phyloP scores from a whole-genome alignment of 345 rosid genomes.

The Arabidopsis arenosa region DNA sequence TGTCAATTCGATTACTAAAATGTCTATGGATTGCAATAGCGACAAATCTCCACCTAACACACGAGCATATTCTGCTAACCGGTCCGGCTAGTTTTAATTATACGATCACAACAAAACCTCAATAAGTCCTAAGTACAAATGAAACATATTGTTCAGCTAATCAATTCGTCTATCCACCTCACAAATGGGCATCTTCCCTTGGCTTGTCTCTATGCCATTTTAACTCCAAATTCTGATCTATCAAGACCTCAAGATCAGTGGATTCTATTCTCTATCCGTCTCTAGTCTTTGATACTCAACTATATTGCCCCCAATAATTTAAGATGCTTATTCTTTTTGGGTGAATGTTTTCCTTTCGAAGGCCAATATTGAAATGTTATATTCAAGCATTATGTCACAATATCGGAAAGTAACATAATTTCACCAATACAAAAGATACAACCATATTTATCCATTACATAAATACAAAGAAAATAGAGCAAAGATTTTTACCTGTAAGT shows the following conservation, averaged over 20 bases:
- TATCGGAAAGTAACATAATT: background rate
- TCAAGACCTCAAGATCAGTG: background rate
- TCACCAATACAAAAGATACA: background rate
- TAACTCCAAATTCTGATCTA: background rate
- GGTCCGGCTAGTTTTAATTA: background rate
- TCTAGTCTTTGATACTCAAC: background rate
- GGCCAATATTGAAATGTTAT: background rate
- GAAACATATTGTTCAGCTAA: too few relatives aligned
- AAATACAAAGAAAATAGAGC: background rate
- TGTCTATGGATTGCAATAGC: background rate
- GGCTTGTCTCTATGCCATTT: background rate
- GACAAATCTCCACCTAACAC: slow-evolving; percentile 15
- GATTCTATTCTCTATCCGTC: background rate
- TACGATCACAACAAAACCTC: background rate
- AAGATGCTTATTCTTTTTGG: slow-evolving; percentile 2
- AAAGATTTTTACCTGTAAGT: background rate
- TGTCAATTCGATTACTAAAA: background rate
- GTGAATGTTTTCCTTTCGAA: background rate
- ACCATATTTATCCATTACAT: background rate
- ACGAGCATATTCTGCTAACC: background rate
- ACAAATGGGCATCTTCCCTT: too few relatives aligned
- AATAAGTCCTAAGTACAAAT: background rate
- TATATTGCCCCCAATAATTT: background rate
- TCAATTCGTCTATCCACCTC: too few relatives aligned
- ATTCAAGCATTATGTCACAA: background rate